Conservation (phyloP, 352 stramenopile species). For the Pseudoperonospora humuli region DNA sequence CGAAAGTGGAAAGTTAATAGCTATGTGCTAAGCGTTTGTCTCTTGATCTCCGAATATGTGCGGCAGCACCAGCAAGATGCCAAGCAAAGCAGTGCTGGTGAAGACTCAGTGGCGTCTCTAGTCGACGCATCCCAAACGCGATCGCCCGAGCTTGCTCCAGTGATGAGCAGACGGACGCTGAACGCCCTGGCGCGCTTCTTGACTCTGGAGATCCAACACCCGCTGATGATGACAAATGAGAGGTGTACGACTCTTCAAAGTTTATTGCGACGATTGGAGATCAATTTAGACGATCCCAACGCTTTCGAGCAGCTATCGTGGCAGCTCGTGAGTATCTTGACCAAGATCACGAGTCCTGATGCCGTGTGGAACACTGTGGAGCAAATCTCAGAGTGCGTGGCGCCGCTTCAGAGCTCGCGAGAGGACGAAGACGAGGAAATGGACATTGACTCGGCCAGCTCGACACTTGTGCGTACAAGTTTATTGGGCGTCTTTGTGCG, state of each 20-base stretch:
- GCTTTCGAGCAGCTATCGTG: conserved; percentile 40
- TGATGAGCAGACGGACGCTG: conserved; percentile 29
- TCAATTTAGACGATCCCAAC: conserved; percentile 20
- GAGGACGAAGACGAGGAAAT: conserved; percentile 11
- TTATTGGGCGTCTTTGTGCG: conserved; percentile 65
- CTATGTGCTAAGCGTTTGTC: conserved; percentile 42
- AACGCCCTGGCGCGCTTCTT: conserved; percentile 48
- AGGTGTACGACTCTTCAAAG: conserved; percentile 27
- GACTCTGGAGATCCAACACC: conserved; percentile 44
- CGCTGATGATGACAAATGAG: conserved; percentile 12
- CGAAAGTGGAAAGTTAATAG: conserved; percentile 34
- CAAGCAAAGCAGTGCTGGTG: conserved; percentile 2
- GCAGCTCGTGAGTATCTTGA: conserved; percentile 44
- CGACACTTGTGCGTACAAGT: conserved; percentile 40
- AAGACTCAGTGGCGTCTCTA: conserved; percentile 21
- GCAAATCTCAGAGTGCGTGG: conserved; percentile 51
- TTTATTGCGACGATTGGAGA: conserved; percentile 42
- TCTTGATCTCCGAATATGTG: conserved; percentile 44
- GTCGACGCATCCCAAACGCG: conserved; percentile 4
- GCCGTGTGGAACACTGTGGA: conserved; percentile 58
- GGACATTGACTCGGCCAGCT: conserved; percentile 37
- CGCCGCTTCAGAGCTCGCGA: conserved; percentile 21
- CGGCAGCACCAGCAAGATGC: conserved; percentile 34
- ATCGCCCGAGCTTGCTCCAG: not conserved
- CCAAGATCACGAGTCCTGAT: conserved; percentile 52